These are phyloP conservation scores for Brassica balearica DNA, from an alignment of 441 rosid species.

Conservation along the genomic window DNA sequence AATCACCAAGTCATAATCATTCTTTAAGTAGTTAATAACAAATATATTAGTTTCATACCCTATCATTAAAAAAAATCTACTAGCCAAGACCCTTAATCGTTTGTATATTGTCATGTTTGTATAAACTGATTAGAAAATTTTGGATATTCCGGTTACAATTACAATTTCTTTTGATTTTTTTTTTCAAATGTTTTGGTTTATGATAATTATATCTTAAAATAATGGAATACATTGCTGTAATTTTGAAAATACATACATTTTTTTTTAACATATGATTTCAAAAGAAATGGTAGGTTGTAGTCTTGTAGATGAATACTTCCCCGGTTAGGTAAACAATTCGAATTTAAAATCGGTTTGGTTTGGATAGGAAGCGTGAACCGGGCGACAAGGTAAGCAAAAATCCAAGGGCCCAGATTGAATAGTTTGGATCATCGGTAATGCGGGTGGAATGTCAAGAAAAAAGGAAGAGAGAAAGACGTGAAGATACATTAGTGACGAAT, in stretches of 20 bases:
- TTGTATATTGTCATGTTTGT: neutral
- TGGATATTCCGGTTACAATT: neutral
- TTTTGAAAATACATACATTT: neutral
- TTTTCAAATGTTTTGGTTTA: neutral
- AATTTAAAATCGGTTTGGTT: neutral
- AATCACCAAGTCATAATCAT: neutral
- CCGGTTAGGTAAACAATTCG: slow-evolving; percentile 6
- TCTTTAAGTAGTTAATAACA: neutral
- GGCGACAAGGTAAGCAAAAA: slow-evolving; percentile 40
- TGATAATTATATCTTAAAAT: neutral
- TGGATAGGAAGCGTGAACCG: neutral
- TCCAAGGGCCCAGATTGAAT: slow-evolving; percentile 39
- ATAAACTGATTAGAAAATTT: neutral
- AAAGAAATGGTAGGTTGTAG: neutral
- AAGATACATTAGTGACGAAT: slow-evolving; percentile 40
- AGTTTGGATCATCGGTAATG: slow-evolving; percentile 16
- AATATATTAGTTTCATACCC: neutral
- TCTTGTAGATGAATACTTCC: neutral
- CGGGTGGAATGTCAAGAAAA: slow-evolving; percentile 33
- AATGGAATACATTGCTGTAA: neutral
- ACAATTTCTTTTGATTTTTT: neutral
- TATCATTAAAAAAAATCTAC: neutral
- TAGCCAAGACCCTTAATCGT: neutral
- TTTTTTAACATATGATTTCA: neutral
- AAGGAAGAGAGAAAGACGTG: neutral